phyloP scores from a whole-genome alignment of 2,329 filamentous ascomycete genomes.

The Neurospora crassa region DNA sequence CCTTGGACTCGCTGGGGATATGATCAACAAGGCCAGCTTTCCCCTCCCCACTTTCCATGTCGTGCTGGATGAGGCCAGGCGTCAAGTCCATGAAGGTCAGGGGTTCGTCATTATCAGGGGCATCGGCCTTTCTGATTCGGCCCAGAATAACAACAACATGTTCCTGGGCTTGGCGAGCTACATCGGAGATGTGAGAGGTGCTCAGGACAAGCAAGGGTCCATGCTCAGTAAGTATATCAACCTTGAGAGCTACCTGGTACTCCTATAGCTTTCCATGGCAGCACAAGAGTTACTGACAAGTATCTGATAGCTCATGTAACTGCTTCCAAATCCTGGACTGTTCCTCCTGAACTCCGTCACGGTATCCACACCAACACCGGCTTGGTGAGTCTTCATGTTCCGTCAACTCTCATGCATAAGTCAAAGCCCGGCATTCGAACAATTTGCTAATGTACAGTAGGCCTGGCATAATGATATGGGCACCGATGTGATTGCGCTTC shows the following conservation, averaged over 20 bases:
- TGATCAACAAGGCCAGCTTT: conserved; percentile 29
- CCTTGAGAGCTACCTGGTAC: background rate
- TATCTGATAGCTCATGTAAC: conserved; percentile 34
- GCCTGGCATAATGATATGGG: conserved; percentile 44
- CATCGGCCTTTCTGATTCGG: conserved; percentile 28
- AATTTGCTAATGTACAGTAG: conserved; percentile 18
- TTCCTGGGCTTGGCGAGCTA: conserved; percentile 48
- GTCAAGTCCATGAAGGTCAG: conserved; percentile 29
- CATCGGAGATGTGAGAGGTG: conserved; percentile 42
- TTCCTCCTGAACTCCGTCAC: conserved; percentile 34
- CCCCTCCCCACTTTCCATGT: conserved; percentile 28
- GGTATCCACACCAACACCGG: conserved; percentile 38
- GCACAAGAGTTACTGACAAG: background rate
- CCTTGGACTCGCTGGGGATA: conserved; percentile 27
- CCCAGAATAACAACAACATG: conserved; percentile 44
- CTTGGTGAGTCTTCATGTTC: conserved; percentile 26
- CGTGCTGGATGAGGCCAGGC: conserved; percentile 25
- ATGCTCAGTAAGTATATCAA: conserved; percentile 31
- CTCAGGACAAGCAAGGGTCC: conserved; percentile 38
- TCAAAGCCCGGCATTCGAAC: background rate
- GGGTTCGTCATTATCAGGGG: conserved; percentile 49
- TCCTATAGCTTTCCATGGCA: background rate
- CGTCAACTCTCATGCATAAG: background rate
- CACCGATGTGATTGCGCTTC: conserved; percentile 37
- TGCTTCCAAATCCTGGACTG: conserved; percentile 35